Percentiles rank a stretch among this genome's conserved stretches.
phyloP scores from a whole-genome alignment of 306 rosid species.

The Myrica gale region DNA sequence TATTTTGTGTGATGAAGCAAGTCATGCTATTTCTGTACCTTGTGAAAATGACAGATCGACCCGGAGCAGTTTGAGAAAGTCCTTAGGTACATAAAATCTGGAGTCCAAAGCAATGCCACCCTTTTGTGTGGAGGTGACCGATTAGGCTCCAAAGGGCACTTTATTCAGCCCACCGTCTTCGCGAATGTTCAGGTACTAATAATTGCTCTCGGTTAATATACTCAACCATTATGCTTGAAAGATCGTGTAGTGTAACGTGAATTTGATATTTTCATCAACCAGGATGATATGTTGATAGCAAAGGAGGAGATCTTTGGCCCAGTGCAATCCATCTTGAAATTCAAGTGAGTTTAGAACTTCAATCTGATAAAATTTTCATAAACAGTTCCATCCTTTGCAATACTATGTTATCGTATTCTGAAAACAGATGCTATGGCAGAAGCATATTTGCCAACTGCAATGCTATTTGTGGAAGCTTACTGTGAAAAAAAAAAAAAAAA shows the following conservation, averaged over 20 bases:
- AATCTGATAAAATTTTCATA: neutral
- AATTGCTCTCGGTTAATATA: neutral
- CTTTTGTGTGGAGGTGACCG: constrained; percentile 89
- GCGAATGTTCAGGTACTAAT: constrained; percentile 78
- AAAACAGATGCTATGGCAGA: neutral
- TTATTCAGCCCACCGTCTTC: constrained; percentile 89
- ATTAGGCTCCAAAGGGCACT: constrained; percentile 81
- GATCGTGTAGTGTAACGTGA: constrained; percentile 14
- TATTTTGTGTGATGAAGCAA: neutral
- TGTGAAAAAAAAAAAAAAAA: neutral
- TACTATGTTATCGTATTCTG: neutral
- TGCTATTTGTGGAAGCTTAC: neutral
- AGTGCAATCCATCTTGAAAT: constrained; percentile 82
- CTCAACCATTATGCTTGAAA: constrained; percentile 1
- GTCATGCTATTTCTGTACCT: constrained; percentile 18
- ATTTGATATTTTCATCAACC: constrained; percentile 23
- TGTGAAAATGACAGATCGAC: constrained; percentile 57
- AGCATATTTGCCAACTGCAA: neutral
- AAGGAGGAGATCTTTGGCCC: constrained; percentile 94
- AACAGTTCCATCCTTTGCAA: neutral
- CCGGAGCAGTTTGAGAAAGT: constrained; percentile 70
- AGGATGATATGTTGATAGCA: constrained; percentile 96
- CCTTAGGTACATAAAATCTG: constrained; percentile 71
- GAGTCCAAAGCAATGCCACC: constrained; percentile 66
- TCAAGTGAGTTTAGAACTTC: constrained; percentile 58